phyloP scores from a whole-genome alignment of 2,329 filamentous ascomycete genomes.

The Simplicillium aogashimaense region DNA sequence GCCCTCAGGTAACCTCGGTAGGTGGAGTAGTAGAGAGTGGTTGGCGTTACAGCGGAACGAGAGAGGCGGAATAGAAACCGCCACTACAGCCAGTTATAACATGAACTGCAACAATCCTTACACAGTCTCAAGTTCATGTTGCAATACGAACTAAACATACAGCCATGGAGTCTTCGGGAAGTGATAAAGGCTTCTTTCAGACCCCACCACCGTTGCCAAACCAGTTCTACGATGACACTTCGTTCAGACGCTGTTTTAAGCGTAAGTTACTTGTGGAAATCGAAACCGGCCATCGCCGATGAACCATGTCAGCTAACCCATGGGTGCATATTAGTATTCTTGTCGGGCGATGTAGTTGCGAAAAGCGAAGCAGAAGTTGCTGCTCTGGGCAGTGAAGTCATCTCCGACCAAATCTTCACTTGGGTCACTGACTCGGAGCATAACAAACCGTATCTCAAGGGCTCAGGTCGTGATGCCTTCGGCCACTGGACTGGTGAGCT shows the following conservation, averaged over 20 bases:
- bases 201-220: constrained; percentile 39
- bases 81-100: background rate
- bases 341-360: constrained; percentile 16
- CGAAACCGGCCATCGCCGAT: background rate
- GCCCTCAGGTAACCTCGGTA: background rate
- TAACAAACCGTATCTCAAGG: constrained; percentile 7
- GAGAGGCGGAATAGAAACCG: background rate
- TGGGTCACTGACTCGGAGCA: constrained; percentile 6
- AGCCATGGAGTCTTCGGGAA: constrained; percentile 31
- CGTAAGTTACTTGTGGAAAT: constrained; percentile 23
- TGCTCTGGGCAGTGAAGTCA: constrained; percentile 1
- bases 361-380: background rate
- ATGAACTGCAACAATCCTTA: too few relatives aligned
- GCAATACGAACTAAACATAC: too few relatives aligned
- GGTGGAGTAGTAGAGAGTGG: background rate
- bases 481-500: constrained; percentile 5
- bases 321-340: constrained; percentile 28
- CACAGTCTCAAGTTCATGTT: too few relatives aligned
- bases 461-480: constrained; percentile 4
- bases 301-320: background rate
- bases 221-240: constrained; percentile 45
- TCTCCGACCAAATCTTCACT: constrained; percentile 3
- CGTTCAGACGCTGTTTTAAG: constrained; percentile 39
- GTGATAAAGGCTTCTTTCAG: constrained; percentile 47
- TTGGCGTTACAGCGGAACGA: background rate